Percentiles rank a stretch among this genome's conserved stretches.
These are phyloP conservation scores for Diplotaxis tenuifolia DNA, from an alignment of 345 rosid species.

Conservation along the genomic window DNA sequence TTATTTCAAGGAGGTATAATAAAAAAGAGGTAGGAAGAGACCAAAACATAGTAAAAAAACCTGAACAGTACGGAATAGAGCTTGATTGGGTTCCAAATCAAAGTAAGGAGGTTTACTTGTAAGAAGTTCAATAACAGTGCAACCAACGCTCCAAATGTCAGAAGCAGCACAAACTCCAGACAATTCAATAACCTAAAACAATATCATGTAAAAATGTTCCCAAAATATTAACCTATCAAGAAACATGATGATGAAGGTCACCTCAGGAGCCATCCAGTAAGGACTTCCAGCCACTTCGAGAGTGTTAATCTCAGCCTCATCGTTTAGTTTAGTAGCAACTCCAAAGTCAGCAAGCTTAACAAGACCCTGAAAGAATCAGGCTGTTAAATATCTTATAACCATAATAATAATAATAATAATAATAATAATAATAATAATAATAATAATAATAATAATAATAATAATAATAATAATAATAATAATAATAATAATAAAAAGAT, in stretches of 20 bases:
- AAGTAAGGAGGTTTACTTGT: constrained; percentile 98
- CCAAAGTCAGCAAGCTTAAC: constrained; percentile 99
- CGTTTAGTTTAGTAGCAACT: constrained; percentile 96
- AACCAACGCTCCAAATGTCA: constrained; percentile 99
- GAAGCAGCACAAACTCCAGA: constrained; percentile 99
- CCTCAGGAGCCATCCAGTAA: constrained; percentile 99
- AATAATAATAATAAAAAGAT: background rate
- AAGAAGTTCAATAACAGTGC: constrained; percentile 96
- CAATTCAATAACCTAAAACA: constrained; percentile 95
- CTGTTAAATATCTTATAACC: constrained; percentile 23
- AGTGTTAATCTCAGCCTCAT: constrained; percentile 96
- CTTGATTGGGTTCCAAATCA: constrained; percentile 97
- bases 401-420: background rate
- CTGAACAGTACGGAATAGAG: constrained; percentile 98
- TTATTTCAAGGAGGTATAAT: background rate
- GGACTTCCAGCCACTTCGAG: constrained; percentile 98
- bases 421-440: no score
- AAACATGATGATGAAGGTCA: constrained; percentile 27
- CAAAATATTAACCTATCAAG: no score
- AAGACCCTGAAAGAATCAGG: constrained; percentile 61
- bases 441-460: constrained; percentile 8
- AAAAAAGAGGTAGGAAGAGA: constrained; percentile 2
- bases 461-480: constrained; percentile 2
- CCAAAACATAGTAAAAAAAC: constrained; percentile 38
- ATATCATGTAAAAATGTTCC: background rate